Evolutionary conservation across 345 rosid species (phyloP).

Genomic region (Sonneratia caseolaris): DNA sequence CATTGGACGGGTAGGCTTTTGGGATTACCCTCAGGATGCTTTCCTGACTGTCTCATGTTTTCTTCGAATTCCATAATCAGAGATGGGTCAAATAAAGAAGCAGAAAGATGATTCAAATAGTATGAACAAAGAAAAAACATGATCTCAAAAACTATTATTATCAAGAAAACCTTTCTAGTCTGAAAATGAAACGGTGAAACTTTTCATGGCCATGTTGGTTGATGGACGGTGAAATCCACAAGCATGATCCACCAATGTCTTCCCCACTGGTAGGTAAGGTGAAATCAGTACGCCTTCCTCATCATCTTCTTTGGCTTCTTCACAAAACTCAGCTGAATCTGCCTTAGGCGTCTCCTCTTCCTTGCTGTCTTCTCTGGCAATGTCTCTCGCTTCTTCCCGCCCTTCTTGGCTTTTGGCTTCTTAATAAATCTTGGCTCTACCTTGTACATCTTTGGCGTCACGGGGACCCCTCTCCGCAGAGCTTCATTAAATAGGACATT

Average conservation of each 20-base stretch:
- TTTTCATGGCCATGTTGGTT: background rate
- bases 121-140: background rate
- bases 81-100: background rate
- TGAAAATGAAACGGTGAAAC: background rate
- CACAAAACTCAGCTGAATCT: constrained; percentile 79
- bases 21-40: too few species aligned
- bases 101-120: background rate
- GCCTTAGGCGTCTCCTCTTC: constrained; percentile 73
- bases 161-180: constrained; percentile 1
- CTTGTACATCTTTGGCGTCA: constrained; percentile 61
- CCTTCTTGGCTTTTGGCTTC: constrained; percentile 48
- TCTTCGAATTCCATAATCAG: too few species aligned
- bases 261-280: background rate
- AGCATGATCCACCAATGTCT: background rate
- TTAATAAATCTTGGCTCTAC: constrained; percentile 55
- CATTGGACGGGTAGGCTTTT: too few species aligned
- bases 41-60: too few species aligned
- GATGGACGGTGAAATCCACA: background rate
- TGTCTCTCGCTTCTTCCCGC: constrained; percentile 83
- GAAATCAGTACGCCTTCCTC: constrained; percentile 24
- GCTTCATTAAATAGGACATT: constrained; percentile 74
- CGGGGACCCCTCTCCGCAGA: constrained; percentile 42
- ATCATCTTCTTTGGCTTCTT: constrained; percentile 62
- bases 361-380: constrained; percentile 90
- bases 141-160: background rate